These are phyloP conservation scores for Backusella westeae DNA, from an alignment of 192 early-diverging fungal genomes.

Conservation along the genomic window DNA sequence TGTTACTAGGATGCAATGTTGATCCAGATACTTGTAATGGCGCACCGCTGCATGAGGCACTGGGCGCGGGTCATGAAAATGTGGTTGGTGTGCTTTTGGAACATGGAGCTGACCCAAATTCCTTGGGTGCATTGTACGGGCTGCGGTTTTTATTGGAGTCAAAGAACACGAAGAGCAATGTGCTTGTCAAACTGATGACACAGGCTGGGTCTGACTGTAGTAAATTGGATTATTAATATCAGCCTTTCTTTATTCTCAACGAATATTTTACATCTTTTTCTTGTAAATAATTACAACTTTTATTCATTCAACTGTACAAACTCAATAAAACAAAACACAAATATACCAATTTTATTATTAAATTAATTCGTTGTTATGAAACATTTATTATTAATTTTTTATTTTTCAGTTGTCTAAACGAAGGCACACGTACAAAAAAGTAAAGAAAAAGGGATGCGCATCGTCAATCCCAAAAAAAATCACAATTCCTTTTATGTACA, in stretches of 20 bases:
- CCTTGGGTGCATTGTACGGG: not conserved
- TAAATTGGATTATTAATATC: not conserved
- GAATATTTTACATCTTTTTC: not conserved
- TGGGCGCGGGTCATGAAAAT: not conserved
- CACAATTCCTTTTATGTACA: too few relatives aligned
- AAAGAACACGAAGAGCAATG: not conserved
- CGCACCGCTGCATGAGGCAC: conserved; percentile 10
- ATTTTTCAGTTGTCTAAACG: too few relatives aligned
- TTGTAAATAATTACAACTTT: not conserved
- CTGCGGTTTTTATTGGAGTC: not conserved
- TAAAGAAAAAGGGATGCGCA: too few relatives aligned
- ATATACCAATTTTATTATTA: not conserved
- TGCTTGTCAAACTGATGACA: not conserved
- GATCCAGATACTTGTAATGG: not conserved
- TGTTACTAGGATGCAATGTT: not conserved
- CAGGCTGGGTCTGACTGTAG: not conserved
- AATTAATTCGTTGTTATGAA: not conserved
- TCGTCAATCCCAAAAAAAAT: too few relatives aligned
- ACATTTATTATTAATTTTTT: not conserved
- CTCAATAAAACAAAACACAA: not conserved
- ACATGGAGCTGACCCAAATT: conserved; percentile 10
- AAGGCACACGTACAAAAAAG: too few relatives aligned
- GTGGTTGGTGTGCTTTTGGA: not conserved
- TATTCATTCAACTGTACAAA: not conserved
- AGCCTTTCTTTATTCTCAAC: not conserved